phyloP scores from a whole-genome alignment of 1,284 basidiomycete genomes.

The Pulchroboletus neoregius region DNA sequence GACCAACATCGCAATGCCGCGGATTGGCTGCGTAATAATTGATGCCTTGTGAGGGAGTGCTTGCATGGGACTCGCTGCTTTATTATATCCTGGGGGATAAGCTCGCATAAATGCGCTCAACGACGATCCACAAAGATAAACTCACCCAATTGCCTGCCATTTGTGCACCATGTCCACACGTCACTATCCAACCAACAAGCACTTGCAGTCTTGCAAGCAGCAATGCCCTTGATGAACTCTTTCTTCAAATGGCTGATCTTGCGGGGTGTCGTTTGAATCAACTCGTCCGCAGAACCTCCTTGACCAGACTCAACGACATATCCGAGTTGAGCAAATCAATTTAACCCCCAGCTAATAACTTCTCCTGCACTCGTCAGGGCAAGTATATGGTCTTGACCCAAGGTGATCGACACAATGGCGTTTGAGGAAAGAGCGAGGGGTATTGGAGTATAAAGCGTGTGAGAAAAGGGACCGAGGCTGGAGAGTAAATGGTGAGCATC shows the following conservation, averaged over 20 bases:
- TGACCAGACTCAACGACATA: conserved; percentile 69
- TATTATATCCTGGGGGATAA: conserved; percentile 62
- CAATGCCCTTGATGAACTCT: conserved; percentile 77
- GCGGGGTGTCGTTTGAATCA: conserved; percentile 73
- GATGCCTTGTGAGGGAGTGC: conserved; percentile 81
- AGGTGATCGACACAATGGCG: conserved; percentile 60
- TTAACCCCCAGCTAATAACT: conserved; percentile 88
- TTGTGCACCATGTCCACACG: conserved; percentile 97
- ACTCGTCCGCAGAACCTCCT: conserved; percentile 43
- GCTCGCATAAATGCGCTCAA: neutral
- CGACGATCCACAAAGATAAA: neutral
- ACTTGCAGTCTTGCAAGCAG: conserved; percentile 84
- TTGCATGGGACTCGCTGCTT: conserved; percentile 73
- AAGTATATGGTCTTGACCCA: conserved; percentile 94
- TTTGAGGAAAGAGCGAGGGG: conserved; percentile 53
- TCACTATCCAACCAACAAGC: conserved; percentile 86
- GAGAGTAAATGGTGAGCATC: conserved; percentile 1
- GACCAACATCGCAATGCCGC: conserved; percentile 69
- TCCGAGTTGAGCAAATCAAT: conserved; percentile 85
- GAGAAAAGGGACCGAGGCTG: conserved; percentile 72
- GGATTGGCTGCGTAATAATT: conserved; percentile 66
- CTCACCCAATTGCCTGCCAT: conserved; percentile 87
- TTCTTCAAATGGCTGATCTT: conserved; percentile 82
- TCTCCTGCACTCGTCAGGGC: conserved; percentile 79
- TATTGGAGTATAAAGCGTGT: conserved; percentile 76